These are phyloP conservation scores for Penicillium crustosum DNA, from an alignment of 2,329 filamentous ascomycete genomes.

Conservation along the genomic window DNA sequence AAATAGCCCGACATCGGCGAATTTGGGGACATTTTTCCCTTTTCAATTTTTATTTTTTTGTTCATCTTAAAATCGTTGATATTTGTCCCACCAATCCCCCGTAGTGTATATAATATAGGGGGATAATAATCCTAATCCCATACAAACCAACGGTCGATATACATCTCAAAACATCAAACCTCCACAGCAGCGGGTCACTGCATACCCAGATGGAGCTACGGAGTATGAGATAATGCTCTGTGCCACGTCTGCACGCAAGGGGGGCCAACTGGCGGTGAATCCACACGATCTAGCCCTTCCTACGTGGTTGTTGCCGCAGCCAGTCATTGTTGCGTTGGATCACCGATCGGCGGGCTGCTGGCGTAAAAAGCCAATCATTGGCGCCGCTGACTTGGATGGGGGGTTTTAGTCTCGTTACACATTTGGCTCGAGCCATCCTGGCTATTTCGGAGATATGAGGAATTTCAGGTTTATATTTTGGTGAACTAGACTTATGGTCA, in stretches of 20 bases:
- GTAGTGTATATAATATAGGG: not conserved
- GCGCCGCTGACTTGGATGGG: not conserved
- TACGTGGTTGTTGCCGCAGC: conserved; percentile 26
- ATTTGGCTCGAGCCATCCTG: conserved; percentile 20
- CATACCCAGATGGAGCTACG: conserved; percentile 3
- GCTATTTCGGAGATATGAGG: conserved; percentile 13
- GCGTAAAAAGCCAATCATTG: conserved; percentile 10
- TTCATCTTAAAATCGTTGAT: too few relatives aligned
- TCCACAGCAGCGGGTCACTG: conserved; percentile 1
- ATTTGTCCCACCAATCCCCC: not conserved
- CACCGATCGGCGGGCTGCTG: conserved; percentile 29
- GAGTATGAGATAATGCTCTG: conserved; percentile 2
- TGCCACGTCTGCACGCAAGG: conserved; percentile 27
- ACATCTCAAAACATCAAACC: not conserved
- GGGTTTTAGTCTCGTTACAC: conserved; percentile 24
- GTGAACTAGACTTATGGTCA: not conserved
- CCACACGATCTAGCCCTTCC: conserved; percentile 25
- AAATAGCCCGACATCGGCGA: conserved; percentile 3
- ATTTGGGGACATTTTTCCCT: not conserved
- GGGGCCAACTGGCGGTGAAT: conserved; percentile 30
- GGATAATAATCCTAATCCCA: not conserved
- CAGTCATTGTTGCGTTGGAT: conserved; percentile 29
- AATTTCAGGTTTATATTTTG: not conserved
- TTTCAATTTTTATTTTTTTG: not conserved
- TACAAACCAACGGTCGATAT: not conserved